A percentile compares a stretch with the other conserved stretches of the same genome.
These are phyloP conservation scores for Ramaria rubella DNA, from an alignment of 768 basidiomycete genomes.

Conservation along the genomic window DNA sequence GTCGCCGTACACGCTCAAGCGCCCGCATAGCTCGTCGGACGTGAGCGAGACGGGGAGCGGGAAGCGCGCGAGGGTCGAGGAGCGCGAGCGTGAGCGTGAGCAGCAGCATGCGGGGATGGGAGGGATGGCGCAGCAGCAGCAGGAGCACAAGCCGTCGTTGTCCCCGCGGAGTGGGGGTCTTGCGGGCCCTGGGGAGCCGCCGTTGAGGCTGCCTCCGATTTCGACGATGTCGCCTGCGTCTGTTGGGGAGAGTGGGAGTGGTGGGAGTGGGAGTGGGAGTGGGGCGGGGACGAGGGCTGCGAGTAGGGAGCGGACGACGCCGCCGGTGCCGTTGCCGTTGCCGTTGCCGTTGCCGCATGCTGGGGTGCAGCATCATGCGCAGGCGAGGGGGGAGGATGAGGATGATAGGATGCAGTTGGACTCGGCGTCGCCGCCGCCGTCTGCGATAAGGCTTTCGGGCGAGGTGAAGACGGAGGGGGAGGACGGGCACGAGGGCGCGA, in stretches of 20 bases:
- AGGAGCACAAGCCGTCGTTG: neutral
- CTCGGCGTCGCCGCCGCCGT: neutral
- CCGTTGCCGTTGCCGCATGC: neutral
- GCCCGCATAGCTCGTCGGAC: constrained; percentile 52
- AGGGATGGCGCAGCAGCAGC: neutral
- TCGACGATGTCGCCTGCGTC: neutral
- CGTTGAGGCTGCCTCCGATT: neutral
- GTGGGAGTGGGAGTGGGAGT: neutral
- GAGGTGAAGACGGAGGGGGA: neutral
- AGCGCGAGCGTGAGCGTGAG: neutral
- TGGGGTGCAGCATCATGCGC: neutral
- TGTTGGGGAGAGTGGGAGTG: neutral
- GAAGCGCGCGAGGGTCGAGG: constrained; percentile 54
- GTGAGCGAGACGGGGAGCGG: neutral
- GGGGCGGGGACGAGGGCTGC: neutral
- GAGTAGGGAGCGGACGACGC: neutral
- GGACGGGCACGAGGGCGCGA: neutral
- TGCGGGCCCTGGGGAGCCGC: neutral
- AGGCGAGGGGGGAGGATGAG: constrained; percentile 6
- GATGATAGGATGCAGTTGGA: constrained; percentile 54
- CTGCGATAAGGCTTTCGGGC: neutral
- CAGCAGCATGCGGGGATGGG: neutral
- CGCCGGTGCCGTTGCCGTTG: neutral
- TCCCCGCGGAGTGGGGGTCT: neutral
- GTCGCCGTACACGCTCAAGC: constrained; percentile 54